Evolutionary conservation across 1,139 yeast genomes (phyloP), one percentile per base, ranked within the genome.

Genomic region (Petasospora rhodanensis): DNA sequence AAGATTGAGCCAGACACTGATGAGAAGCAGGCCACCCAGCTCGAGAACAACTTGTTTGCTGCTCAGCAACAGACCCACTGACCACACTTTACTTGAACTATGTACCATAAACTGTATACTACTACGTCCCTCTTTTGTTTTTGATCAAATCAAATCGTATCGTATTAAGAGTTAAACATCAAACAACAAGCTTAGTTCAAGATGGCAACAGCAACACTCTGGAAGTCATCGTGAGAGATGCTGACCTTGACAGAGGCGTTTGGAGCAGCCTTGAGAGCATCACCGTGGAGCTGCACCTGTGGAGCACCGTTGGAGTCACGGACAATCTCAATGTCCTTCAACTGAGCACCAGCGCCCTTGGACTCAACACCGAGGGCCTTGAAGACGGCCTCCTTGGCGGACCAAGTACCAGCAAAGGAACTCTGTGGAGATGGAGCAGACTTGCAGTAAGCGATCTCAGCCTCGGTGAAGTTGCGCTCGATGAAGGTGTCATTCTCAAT

Each of bases 351-450:
- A 14, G 89, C 96, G 43, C 99, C 99, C 59, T 79, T 75, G 28
- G 95, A 80, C 55, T 76, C 73, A 43, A 86, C 94, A 43, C 94
- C 91, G 54, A 91, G 71, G 14, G 96, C 85, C 70, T 91, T 91
- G 78, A 91, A 91, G 26, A 87, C 96, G 24, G 99, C 98, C 66
- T 91, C 99, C 67, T 91, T 91, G 34, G 98, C 98, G 27, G 96
- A 85, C 99, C 99, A 91, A 31, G 95, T 83, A 35, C 99, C 99
- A 22, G 98, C 89, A 63, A 73, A 91, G 7, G 96, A 86, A 14
- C 97, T 87, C 58, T 78, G 85, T 36, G 94, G 84, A 48, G 71
- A 71, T 25, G 95, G 67, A 26, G 96, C 76, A 32, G 67, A 55
- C 38, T 63, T 57, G 61, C 97, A 89, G 70, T 91, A 91, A 30